These are phyloP conservation scores for Clavispora vitiphila DNA, from an alignment of 805 yeast genomes.

Conservation along the genomic window DNA sequence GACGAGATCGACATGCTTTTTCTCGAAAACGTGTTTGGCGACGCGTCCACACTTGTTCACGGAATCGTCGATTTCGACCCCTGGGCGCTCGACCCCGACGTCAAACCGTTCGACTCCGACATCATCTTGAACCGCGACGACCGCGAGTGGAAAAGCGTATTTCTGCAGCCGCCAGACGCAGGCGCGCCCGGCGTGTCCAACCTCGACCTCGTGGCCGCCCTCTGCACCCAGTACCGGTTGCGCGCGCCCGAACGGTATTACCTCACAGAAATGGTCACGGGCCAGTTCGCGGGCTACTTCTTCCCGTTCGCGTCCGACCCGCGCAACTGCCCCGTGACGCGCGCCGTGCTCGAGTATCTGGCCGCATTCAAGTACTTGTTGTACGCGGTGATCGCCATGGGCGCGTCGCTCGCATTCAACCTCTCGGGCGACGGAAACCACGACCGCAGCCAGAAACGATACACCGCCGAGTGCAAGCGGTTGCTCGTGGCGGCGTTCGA, in stretches of 20 bases:
- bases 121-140: slow-evolving; percentile 16
- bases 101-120: slow-evolving; percentile 15
- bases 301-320: slow-evolving; percentile 13
- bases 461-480: slow-evolving; percentile 15
- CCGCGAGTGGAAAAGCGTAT: slow-evolving; percentile 11
- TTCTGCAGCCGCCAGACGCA: slow-evolving; percentile 2
- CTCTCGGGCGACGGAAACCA: slow-evolving; percentile 8
- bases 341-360: slow-evolving; percentile 16
- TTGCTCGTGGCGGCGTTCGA: slow-evolving; percentile 16
- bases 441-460: slow-evolving; percentile 13
- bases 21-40: slow-evolving; percentile 16
- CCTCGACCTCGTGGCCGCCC: slow-evolving; percentile 9
- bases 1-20: slow-evolving; percentile 11
- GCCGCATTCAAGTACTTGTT: slow-evolving; percentile 15
- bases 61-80: slow-evolving; percentile 16
- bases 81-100: slow-evolving; percentile 1
- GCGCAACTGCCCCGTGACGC: slow-evolving; percentile 13
- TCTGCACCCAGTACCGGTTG: slow-evolving; percentile 12
- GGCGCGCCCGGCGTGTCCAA: slow-evolving; percentile 5
- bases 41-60: slow-evolving; percentile 15
- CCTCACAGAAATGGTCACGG: slow-evolving; percentile 8
- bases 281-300: slow-evolving; percentile 8
- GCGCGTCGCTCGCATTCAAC: slow-evolving; percentile 13
- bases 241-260: slow-evolving; percentile 10
- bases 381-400: slow-evolving; percentile 16